Percentiles rank a stretch among this genome's conserved stretches.
These are phyloP conservation scores for Syzygium aqueum DNA, from an alignment of 345 rosid genomes.

Conservation along the genomic window DNA sequence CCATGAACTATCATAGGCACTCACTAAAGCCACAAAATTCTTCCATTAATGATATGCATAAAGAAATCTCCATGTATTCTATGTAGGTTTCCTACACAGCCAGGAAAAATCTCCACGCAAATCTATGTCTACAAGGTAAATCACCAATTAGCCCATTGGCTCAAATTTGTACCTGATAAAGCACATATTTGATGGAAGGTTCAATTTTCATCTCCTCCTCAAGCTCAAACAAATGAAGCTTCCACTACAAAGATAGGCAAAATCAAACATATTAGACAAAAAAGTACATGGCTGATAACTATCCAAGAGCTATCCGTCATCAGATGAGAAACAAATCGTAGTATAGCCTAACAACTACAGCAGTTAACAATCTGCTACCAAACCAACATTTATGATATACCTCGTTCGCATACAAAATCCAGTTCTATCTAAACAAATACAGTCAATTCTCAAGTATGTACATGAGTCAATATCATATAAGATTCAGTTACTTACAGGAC, in stretches of 20 bases:
- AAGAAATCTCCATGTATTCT: background rate
- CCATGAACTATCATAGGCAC: background rate
- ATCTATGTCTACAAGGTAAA: too few relatives aligned
- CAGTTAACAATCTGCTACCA: background rate
- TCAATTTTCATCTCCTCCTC: conserved; percentile 84
- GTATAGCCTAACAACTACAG: background rate
- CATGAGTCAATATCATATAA: background rate
- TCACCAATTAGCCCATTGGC: background rate
- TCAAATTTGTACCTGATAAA: conserved; percentile 45
- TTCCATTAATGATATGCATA: background rate
- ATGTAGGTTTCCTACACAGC: background rate
- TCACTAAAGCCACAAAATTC: background rate
- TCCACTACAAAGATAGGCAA: conserved; percentile 48
- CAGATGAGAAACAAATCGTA: background rate
- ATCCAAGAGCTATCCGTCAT: background rate
- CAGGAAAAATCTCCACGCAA: background rate
- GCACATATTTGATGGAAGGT: conserved; percentile 72
- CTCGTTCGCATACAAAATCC: background rate
- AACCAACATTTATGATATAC: background rate
- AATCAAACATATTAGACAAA: background rate
- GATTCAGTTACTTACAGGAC: conserved; percentile 55
- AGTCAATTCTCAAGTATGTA: background rate
- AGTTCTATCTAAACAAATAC: background rate
- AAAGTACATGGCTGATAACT: background rate
- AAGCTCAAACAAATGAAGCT: conserved; percentile 88